Evolutionary conservation across 2,329 filamentous ascomycete species (phyloP), one percentile per base, ranked within the genome.

Genomic region (Pseudocercospora fijiensis): DNA sequence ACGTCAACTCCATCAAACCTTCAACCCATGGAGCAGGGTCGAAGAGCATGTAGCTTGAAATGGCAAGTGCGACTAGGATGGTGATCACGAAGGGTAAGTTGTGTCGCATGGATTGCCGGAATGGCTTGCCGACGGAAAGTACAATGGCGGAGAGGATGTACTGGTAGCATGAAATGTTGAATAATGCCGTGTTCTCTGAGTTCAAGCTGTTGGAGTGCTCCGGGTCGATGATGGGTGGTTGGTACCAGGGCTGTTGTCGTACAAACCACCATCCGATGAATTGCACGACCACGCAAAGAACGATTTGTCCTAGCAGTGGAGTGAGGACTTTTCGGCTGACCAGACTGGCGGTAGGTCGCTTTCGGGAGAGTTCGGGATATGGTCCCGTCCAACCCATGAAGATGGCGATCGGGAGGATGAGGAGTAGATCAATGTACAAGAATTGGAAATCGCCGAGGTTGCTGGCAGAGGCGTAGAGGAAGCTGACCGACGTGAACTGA

Each of bases 361-460:
- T 99, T 63, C 85, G 86, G 70, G 87, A 90, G 13, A 99, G 85
- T 41, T 84, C 82, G 2, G 88, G 87, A 73, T 89, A 92, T 1
- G 96, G 90, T 5, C 90, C 92, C 24, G 91, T 92, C 95, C 96
- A 98, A 70, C 95, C 93, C 95, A 99, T 99, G 76, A 98, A 98
- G 64, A 99, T 91, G 24, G 95, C 95, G 71, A 99, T 96, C 4
- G 95, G 95, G 2, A 99, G 82, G 73, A 99, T 99, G 62, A 99
- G 86, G 3, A 90, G 82, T 13, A 99, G 83, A 72, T 99, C 95
- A 73, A 99, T 98, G 78, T 94, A 98, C 3, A 99, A 83, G 76
- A 97, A 99, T 82, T 98, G 95, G 75, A 99, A 98, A 76, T 99
- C 95, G 57, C 95, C 96, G 5, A 99, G 82, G 75, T 99, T 99